These are phyloP conservation scores for Brassica cretica DNA, from an alignment of 345 rosid species.

Conservation along the genomic window DNA sequence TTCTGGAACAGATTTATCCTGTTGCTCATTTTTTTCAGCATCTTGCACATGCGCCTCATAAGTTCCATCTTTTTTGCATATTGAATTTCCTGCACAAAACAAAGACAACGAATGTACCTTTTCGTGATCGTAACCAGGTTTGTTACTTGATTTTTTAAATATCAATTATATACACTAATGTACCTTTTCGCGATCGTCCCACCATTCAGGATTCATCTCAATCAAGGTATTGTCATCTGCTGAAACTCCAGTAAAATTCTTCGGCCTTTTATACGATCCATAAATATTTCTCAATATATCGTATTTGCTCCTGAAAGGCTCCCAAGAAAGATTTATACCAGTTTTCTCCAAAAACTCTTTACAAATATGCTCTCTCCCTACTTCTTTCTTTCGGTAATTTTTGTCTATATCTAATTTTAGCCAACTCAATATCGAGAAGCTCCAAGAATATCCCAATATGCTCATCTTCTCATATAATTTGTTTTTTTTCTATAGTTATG, in stretches of 20 bases:
- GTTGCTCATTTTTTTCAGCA: background rate
- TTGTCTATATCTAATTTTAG: background rate
- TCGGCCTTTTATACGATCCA: background rate
- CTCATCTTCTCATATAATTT: too few relatives aligned
- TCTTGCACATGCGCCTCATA: background rate
- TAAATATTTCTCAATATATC: background rate
- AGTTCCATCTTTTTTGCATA: background rate
- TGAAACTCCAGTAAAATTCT: background rate
- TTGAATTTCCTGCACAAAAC: conserved; percentile 1
- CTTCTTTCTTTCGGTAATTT: background rate
- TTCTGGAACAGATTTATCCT: background rate
- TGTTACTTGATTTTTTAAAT: background rate
- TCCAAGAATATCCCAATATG: background rate
- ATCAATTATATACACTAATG: background rate
- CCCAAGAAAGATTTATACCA: background rate
- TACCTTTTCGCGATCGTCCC: background rate
- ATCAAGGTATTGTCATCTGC: background rate
- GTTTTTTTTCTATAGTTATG: too few relatives aligned
- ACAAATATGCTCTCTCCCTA: background rate
- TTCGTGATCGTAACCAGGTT: background rate
- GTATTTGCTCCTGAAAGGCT: conserved; percentile 7
- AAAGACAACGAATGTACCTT: background rate
- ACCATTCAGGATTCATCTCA: background rate
- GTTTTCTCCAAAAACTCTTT: background rate
- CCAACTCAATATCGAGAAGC: conserved; percentile 11